Evolutionary conservation across 257 asterid species (phyloP).

Genomic region (Perilla frutescens): DNA sequence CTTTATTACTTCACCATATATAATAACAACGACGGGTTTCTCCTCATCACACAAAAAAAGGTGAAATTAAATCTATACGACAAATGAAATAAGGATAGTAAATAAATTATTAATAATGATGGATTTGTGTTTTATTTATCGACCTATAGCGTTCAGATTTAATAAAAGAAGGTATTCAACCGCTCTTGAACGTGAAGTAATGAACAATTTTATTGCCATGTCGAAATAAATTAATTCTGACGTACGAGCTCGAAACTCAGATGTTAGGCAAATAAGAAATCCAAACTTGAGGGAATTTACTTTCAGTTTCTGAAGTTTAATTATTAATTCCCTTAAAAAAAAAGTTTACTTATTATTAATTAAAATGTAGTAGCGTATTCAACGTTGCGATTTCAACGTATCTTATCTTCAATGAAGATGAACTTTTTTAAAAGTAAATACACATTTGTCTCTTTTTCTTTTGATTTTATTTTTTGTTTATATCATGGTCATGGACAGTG

Average conservation of each 20-base stretch:
- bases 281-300: conserved; percentile 5
- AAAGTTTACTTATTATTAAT: too few relatives aligned
- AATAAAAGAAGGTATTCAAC: neutral
- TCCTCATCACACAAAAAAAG: too few relatives aligned
- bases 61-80: too few relatives aligned
- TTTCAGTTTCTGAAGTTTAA: neutral
- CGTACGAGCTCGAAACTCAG: neutral
- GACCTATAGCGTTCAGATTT: too few relatives aligned
- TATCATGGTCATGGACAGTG: conserved; percentile 20
- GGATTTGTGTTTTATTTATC: neutral
- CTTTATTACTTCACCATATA: too few relatives aligned
- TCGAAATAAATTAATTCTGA: neutral
- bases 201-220: neutral
- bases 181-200: neutral
- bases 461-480: neutral
- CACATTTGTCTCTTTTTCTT: conserved; percentile 1
- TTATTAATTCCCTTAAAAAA: too few relatives aligned
- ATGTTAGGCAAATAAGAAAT: conserved; percentile 14
- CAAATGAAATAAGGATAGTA: too few relatives aligned
- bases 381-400: conserved; percentile 34
- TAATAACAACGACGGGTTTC: too few relatives aligned
- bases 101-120: neutral
- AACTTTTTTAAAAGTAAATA: neutral
- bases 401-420: conserved; percentile 33
- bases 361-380: conserved; percentile 31